These are phyloP conservation scores for Pestalotiopsis sp. DNA, from an alignment of 2,329 filamentous ascomycete genomes.

Conservation along the genomic window DNA sequence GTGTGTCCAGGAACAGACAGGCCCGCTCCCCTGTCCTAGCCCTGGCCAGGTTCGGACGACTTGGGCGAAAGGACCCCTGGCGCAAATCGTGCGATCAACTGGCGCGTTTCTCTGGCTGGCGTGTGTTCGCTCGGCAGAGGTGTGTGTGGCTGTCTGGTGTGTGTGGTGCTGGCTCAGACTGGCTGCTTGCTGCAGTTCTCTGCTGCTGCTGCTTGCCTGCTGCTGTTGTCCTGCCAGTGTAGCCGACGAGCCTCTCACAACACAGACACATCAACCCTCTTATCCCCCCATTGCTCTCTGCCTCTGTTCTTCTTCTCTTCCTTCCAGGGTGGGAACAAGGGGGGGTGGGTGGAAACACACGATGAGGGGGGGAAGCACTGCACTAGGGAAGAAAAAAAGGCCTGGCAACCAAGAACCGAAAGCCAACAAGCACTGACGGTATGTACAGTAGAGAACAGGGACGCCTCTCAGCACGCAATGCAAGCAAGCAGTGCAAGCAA, in stretches of 20 bases:
- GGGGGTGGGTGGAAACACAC: neutral
- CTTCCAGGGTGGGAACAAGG: neutral
- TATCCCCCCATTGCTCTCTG: neutral
- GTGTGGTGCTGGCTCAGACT: neutral
- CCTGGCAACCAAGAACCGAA: neutral
- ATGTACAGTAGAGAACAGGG: neutral
- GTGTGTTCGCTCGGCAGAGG: neutral
- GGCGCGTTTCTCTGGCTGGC: neutral
- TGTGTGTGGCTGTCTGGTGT: neutral
- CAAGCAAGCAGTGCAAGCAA: neutral
- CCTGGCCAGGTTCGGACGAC: constrained; percentile 4
- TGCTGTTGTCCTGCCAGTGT: neutral
- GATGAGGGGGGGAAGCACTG: neutral
- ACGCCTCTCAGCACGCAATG: neutral
- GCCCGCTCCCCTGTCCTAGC: neutral
- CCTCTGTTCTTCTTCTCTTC: neutral
- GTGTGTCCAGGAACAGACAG: neutral
- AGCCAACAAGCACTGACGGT: neutral
- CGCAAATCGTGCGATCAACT: constrained; percentile 8
- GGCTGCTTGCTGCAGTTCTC: neutral
- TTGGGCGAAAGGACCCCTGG: constrained; percentile 8
- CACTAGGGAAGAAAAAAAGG: neutral
- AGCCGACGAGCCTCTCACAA: neutral
- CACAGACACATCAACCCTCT: neutral
- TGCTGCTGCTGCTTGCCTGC: neutral